Evolutionary conservation across 2,329 filamentous ascomycete species (phyloP), one percentile per base, ranked within the genome.

Genomic region (Myriosclerotinia curreyana): DNA sequence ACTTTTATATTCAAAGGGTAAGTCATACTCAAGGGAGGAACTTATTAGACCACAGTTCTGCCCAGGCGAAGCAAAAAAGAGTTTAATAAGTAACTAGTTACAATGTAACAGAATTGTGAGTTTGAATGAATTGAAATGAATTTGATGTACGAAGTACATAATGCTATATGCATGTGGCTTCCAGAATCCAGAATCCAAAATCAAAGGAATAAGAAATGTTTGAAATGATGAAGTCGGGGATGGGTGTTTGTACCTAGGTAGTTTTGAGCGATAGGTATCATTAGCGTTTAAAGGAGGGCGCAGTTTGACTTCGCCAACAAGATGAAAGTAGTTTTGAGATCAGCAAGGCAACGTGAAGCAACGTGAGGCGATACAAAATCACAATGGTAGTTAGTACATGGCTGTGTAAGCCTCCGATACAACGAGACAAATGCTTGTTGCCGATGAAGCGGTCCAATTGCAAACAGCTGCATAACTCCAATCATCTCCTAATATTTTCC

Each of bases 291-390:
- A 17, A 8, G 11, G 42, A 36, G 55, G 55, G 55, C 55, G 55
- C 55, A 58, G 55, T 48, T 42, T 40, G 20, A 48, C 55, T 58
- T 58, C 42, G 42, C 42, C 54, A 56, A 56, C 22, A n/a, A n/a
- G n/a, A n/a, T n/a, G n/a, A n/a, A n/a, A n/a, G n/a, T n/a, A n/a
- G n/a, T n/a, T n/a, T n/a, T n/a, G n/a, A n/a, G n/a, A n/a, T n/a
- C n/a, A n/a, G n/a, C n/a, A n/a, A n/a, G n/a, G n/a, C n/a, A n/a
- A n/a, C n/a, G n/a, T n/a, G n/a, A 34, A 12, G 25, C 54, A 46
- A 58, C 28, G 14, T 42, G 17, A 7, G 55, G 51, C 34, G 40
- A 54, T 53, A 14, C 20, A 38, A 36, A 36, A 4, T 17, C 22
- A n/a, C 31, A 6, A 1, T 36, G 44, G 11, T 25, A 48, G 11